Evolutionary conservation across 495 filamentous ascomycete genomes (phyloP).

Genomic region (Neurospora sp.): DNA sequence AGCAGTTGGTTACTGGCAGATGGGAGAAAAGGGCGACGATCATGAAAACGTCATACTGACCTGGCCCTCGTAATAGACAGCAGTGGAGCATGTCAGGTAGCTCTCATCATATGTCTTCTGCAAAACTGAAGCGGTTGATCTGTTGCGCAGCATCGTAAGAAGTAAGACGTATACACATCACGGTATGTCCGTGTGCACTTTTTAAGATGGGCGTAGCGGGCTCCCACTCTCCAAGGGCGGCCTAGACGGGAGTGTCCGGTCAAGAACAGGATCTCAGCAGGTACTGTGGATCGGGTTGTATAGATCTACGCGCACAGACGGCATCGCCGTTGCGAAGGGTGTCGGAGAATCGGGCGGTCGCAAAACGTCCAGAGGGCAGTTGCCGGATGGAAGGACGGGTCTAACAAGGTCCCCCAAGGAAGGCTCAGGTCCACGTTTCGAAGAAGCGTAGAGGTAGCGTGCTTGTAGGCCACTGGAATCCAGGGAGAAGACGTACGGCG

Average conservation of each 20-base stretch:
- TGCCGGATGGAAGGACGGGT: not conserved
- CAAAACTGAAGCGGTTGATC: constrained; percentile 57
- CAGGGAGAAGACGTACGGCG: not conserved
- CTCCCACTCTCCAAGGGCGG: not conserved
- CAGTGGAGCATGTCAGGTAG: constrained; percentile 87
- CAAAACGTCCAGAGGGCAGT: not conserved
- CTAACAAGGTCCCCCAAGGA: not conserved
- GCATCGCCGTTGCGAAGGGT: not conserved
- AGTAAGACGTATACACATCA: constrained; percentile 1
- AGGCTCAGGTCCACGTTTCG: not conserved
- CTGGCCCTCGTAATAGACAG: constrained; percentile 89
- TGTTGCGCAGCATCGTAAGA: constrained; percentile 65
- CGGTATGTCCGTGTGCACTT: constrained; percentile 1
- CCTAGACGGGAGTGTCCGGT: not conserved
- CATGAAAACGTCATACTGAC: constrained; percentile 32
- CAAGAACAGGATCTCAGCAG: not conserved
- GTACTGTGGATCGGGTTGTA: not conserved
- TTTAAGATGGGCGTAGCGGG: not conserved
- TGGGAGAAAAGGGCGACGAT: not conserved
- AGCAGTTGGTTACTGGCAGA: not conserved
- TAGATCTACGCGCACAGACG: not conserved
- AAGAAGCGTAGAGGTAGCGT: not conserved
- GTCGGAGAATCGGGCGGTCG: not conserved
- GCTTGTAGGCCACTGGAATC: not conserved
- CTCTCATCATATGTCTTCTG: constrained; percentile 98